Evolutionary conservation across 2,329 filamentous ascomycete genomes (phyloP).

Genomic region (Zasmidium citrigriseum): DNA sequence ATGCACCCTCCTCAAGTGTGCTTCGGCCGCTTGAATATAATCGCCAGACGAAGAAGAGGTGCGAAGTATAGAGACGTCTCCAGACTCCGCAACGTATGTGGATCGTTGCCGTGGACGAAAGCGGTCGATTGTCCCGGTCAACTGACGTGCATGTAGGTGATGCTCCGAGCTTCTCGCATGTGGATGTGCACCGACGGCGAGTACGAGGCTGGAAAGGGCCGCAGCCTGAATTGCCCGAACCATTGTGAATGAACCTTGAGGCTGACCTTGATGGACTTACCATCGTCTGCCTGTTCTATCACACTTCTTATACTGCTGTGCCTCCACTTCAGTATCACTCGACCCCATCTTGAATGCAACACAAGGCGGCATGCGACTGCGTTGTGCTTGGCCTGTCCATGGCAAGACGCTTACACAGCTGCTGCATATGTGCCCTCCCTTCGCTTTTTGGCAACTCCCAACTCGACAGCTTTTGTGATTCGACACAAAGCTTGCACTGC

Average conservation of each 20-base stretch:
- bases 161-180: conserved; percentile 3
- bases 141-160: conserved; percentile 9
- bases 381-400: not conserved
- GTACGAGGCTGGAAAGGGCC: conserved; percentile 11
- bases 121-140: conserved; percentile 7
- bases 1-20: conserved; percentile 35
- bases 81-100: conserved; percentile 15
- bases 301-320: not conserved
- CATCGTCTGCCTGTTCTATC: not conserved
- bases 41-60: conserved; percentile 16
- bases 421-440: not conserved
- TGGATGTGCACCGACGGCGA: conserved; percentile 11
- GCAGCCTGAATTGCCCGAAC: conserved; percentile 2
- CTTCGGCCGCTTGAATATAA: conserved; percentile 35
- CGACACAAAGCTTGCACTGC: not conserved
- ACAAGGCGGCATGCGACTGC: not conserved
- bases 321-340: not conserved
- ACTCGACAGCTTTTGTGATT: not conserved
- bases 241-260: not conserved
- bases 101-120: conserved; percentile 19
- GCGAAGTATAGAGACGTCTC: conserved; percentile 5
- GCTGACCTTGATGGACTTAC: not conserved
- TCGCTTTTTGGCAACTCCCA: not conserved
- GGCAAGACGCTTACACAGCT: not conserved
- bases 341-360: not conserved